These are phyloP conservation scores for Coprinopsis cinerea DNA, from an alignment of 768 basidiomycete species.

Conservation along the genomic window DNA sequence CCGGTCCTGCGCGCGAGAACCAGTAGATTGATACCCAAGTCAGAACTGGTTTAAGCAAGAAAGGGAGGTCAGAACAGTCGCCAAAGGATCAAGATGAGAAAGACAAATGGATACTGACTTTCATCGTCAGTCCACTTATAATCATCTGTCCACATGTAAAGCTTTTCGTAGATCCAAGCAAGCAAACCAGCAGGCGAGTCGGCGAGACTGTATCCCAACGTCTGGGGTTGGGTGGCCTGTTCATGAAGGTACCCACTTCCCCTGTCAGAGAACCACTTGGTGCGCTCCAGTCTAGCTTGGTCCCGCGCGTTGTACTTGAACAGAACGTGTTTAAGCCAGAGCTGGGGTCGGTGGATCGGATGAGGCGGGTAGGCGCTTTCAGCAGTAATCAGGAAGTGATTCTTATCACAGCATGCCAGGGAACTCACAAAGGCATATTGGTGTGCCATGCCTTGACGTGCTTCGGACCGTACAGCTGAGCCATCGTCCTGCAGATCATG, in stretches of 20 bases:
- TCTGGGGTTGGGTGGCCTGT: slow-evolving; percentile 43
- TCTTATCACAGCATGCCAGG: background rate
- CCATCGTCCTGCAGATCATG: slow-evolving; percentile 23
- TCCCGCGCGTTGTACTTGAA: slow-evolving; percentile 18
- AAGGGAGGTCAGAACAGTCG: background rate
- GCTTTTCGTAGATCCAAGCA: slow-evolving; percentile 48
- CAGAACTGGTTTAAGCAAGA: slow-evolving; percentile 30
- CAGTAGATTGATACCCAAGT: slow-evolving; percentile 54
- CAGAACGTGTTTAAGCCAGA: slow-evolving; percentile 11
- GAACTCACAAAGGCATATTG: slow-evolving; percentile 38
- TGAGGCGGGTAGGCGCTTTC: slow-evolving; percentile 8
- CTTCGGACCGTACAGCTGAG: slow-evolving; percentile 26
- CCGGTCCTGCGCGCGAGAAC: slow-evolving; percentile 54
- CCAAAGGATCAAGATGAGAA: background rate
- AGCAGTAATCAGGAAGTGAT: background rate
- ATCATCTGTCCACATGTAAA: slow-evolving; percentile 38
- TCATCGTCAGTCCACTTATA: slow-evolving; percentile 56
- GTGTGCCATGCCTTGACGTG: slow-evolving; percentile 49
- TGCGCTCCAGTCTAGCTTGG: slow-evolving; percentile 23
- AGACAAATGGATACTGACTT: slow-evolving; percentile 19
- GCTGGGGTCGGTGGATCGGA: slow-evolving; percentile 8
- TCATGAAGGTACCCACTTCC: slow-evolving; percentile 30
- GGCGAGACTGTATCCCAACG: slow-evolving; percentile 43
- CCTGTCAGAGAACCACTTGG: slow-evolving; percentile 18
- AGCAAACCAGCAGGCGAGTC: slow-evolving; percentile 53